Base-by-base conservation (phyloP, 2,329 filamentous ascomycete genomes). In the Tolypocladium sp. region DNA sequence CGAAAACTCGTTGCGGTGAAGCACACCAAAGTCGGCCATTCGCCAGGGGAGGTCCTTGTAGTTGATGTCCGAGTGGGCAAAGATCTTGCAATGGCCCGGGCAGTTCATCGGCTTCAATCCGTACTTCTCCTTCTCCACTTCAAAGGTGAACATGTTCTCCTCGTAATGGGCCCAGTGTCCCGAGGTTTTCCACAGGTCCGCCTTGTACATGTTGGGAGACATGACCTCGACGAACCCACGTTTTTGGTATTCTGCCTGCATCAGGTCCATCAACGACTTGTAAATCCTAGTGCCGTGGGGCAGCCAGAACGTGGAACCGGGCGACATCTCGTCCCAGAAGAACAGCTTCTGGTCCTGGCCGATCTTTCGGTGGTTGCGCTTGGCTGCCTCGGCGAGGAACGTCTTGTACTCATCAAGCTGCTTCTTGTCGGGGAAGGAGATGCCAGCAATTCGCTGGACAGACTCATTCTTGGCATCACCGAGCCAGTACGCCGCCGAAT, bases 51-150 rank as follows among this genome's bases (percentile, higher is more conserved):
- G 79, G 67, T 97, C 92, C 68, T 70, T 73, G 64, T 97, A 96
- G 74, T 89, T 94, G 68, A 91, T 84, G 69, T 91, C 89, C 58
- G 89, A 84, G 73, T 93, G 88, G 56, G 83, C 85, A 73, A 96
- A 96, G 69, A 97, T 88, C 64, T 94, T 78, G 74, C 90, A 95
- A 76, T 97, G 93, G 35, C 92, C 92, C 4, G 94, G 94, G 76
- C 94, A 99, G 78, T 97, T 97, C 94, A 97, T 97, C 35, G 93
- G 93, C 78, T 97, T 97, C 57, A 97, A 78, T 20, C 87, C 92
- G 61, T 75, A 77, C 55, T 71, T 70, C 65, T 75, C 88, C 79
- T 96, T 96, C 73, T 97, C 92, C 38, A 88, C 78, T 58, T 85
- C 80, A 66, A 96, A 86, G 46, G 79, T 74, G 65, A 83, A 83